Base-by-base conservation (phyloP, 352 stramenopile species). In the Pythium dissotocum region DNA sequence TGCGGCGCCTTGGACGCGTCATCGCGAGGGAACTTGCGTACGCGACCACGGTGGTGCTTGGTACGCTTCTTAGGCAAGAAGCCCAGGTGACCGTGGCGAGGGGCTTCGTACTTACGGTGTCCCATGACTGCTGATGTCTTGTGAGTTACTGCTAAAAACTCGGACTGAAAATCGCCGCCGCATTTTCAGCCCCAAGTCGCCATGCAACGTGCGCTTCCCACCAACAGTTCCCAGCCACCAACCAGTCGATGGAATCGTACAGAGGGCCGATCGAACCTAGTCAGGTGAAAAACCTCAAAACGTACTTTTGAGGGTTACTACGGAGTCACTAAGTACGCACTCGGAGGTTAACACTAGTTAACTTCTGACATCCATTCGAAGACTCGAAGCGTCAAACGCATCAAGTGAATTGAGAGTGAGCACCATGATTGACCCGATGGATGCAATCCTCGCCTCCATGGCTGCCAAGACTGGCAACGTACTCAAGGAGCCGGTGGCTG, bases 11-110 rank as follows among this genome's bases (percentile, higher is more conserved):
- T 98, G 70, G 91, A 91, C 42, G 90, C 78, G 76, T 99, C 97
- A 82, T 99, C 98, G 75, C 91, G 95, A 40, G 98, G 98, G 95
- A 99, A 99, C 76, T 98, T 99, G 76, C 97, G 93, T 86, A 99
- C 95, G 79, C 98, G 97, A 74, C 98, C 98, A 68, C 88, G 89
- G 90, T 99, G 98, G 93, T 99, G 97, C 85, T 99, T 99, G 86
- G 97, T 99, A 53, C 98, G 95, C 97, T 99, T 99, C 91, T 99
- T 99, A 67, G 98, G 98, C 44, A 99, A 85, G 92, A 99, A 99
- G 38, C 98, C 98, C 62, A 99, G 88, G 83, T 97, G 97, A 70
- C 98, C 98, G 82, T 98, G 85, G 76, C 98, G 94, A 62, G 97
- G 97, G 51, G 91, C 93, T 84, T 99, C 97, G 76, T 98, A 99